Conservation (phyloP, 1,284 basidiomycete genomes). For the Microbotryomycetes sp. region DNA sequence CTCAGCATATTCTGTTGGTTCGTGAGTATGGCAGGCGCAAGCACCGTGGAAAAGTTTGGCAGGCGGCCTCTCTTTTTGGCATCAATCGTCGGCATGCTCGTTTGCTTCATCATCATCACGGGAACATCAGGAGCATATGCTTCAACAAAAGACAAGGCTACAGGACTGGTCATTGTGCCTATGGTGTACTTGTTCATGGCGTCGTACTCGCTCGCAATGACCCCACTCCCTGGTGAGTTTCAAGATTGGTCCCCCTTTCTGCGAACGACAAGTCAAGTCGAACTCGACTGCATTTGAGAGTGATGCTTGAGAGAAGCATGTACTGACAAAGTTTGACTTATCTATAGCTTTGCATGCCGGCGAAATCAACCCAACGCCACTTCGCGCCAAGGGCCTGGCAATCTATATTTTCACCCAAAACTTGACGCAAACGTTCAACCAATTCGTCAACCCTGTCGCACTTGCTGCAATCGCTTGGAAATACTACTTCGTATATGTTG, state of each 20-base stretch:
- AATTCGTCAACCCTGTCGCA: constrained; percentile 72
- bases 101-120: constrained; percentile 56
- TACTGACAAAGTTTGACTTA: no score
- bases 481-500: constrained; percentile 56
- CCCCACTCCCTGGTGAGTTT: constrained; percentile 62
- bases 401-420: constrained; percentile 55
- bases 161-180: constrained; percentile 59
- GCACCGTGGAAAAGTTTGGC: constrained; percentile 51
- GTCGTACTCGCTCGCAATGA: constrained; percentile 50
- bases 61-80: constrained; percentile 58
- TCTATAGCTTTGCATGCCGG: not conserved
- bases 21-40: constrained; percentile 51
- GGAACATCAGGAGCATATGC: constrained; percentile 50
- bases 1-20: constrained; percentile 56
- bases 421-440: constrained; percentile 65
- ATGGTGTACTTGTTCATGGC: constrained; percentile 71
- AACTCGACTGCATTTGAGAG: constrained; percentile 3
- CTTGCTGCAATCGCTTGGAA: constrained; percentile 42
- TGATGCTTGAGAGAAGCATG: not conserved
- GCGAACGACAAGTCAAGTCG: not conserved
- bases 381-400: constrained; percentile 72
- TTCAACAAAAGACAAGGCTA: constrained; percentile 42
- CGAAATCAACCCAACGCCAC: constrained; percentile 12
- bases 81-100: constrained; percentile 59
- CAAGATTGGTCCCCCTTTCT: constrained; percentile 4